phyloP scores from a whole-genome alignment of 176 grass and related monocot genomes.

The Rhynchospora pubera region DNA sequence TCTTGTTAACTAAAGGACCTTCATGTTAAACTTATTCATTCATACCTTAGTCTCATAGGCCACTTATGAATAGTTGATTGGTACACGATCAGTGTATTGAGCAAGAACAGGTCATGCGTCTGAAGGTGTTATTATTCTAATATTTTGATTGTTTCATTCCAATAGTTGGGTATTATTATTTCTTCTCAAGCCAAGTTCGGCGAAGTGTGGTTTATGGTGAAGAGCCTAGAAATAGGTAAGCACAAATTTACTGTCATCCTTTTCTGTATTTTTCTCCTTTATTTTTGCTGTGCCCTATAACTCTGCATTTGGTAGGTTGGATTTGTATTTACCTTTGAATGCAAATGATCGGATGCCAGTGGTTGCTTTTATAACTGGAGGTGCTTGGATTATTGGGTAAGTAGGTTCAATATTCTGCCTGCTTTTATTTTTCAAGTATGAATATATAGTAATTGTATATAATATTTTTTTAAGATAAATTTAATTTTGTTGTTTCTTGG shows the following conservation, averaged over 20 bases:
- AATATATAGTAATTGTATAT: not conserved
- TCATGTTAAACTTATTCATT: not conserved
- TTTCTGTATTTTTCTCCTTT: not conserved
- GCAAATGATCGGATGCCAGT: constrained; percentile 41
- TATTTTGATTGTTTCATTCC: not conserved
- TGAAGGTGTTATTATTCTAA: not conserved
- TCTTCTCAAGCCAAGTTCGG: constrained; percentile 80
- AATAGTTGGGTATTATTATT: constrained; percentile 92
- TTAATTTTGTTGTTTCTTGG: not conserved
- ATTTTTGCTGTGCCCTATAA: not conserved
- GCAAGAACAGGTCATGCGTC: not conserved
- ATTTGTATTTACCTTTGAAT: constrained; percentile 73
- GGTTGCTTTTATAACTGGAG: constrained; percentile 75
- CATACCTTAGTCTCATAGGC: not conserved
- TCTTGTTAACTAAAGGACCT: not conserved
- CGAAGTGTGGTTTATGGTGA: constrained; percentile 89
- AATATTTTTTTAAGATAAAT: not conserved
- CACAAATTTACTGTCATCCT: not conserved
- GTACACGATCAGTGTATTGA: not conserved
- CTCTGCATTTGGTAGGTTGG: constrained; percentile 48
- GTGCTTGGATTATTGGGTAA: constrained; percentile 99
- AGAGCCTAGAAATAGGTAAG: constrained; percentile 77
- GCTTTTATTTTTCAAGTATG: not conserved
- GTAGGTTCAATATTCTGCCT: constrained; percentile 30
- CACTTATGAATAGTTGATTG: not conserved